Base-by-base conservation (phyloP, 73 alveolate genomes). In the Paramecium tetraurelia region DNA sequence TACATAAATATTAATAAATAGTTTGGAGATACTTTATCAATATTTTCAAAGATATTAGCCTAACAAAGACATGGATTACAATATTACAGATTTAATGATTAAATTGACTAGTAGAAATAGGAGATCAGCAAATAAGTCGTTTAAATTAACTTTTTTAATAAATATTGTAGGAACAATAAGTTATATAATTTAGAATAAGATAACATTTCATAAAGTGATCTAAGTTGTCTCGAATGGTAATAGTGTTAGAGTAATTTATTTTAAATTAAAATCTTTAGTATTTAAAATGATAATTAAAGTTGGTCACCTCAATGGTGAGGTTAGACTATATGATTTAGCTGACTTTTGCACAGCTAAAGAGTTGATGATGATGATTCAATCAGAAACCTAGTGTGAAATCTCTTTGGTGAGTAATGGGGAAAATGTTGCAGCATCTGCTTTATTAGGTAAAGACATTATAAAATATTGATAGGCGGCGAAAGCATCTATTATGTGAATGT, bases 401-500 rank as follows among this genome's bases (percentile, higher is more conserved):
- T 38, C 68, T 35, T 69, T 87, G 44, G 80, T 87, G 36, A 36
- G 59, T 68, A 36, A 33, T 33, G 93, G 48, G 8, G 8, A 40
- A 8, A 16, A 14, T 40, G 16, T 57, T 48, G 88, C 41, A 69
- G 89, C 93, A 48, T 43, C 68, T 44, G 44, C 93, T 44, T 53
- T 69, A 36, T 63, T 87, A 80, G 59, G 85, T 87, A 48, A 48
- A 12, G 14, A 1, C 5, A 48, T 48, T 9, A 48, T 3, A 0
- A 0, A 48, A 3, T 48, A 1, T 48, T 2, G 22, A 48, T 48
- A 48, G 59, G 59, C 0, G 12, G 8, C 8, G 85, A 87, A 21
- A 72, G 31, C 43, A 46, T 87, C 10, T 76, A 76, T 76, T 76
- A 76, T 38, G 89, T 76, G 31, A 76, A 36, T 76, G 89, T 76